Conservation (phyloP, 306 rosid genomes). For the Pterocarpus macrocarpus region DNA sequence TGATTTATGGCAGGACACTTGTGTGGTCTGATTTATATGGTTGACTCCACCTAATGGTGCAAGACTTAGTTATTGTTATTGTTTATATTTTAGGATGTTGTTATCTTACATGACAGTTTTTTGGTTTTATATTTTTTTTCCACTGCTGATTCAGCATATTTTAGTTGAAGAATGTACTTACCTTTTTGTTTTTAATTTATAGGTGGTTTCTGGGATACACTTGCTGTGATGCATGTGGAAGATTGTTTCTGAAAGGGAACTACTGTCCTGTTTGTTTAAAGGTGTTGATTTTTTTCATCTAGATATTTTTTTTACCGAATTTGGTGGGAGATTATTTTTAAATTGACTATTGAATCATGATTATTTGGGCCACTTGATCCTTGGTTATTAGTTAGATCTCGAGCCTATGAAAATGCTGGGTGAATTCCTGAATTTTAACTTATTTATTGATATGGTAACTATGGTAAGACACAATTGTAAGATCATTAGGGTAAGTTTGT, state of each 20-base stretch:
- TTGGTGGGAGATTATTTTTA: too few species aligned
- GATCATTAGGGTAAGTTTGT: neutral
- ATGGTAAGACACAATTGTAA: neutral
- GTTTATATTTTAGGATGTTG: too few species aligned
- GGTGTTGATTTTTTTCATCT: constrained; percentile 57
- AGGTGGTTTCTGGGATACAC: constrained; percentile 99
- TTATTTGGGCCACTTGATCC: too few species aligned
- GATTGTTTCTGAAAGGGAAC: constrained; percentile 95
- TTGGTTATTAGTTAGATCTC: neutral
- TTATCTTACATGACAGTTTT: too few species aligned
- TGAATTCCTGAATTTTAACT: too few species aligned
- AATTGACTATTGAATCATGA: too few species aligned
- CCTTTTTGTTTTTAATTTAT: constrained; percentile 39
- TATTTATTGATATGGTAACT: neutral
- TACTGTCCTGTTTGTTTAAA: constrained; percentile 98
- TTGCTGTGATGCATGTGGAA: constrained; percentile 98
- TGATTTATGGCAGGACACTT: too few species aligned
- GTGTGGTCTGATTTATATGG: too few species aligned
- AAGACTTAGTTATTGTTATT: too few species aligned
- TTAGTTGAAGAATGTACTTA: constrained; percentile 38
- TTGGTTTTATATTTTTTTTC: too few species aligned
- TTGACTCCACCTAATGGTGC: too few species aligned
- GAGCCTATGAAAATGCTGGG: neutral
- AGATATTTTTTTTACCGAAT: neutral
- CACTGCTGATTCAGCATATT: constrained; percentile 10